phyloP scores from a whole-genome alignment of 306 rosid genomes.

The Casuarina cunninghamiana region DNA sequence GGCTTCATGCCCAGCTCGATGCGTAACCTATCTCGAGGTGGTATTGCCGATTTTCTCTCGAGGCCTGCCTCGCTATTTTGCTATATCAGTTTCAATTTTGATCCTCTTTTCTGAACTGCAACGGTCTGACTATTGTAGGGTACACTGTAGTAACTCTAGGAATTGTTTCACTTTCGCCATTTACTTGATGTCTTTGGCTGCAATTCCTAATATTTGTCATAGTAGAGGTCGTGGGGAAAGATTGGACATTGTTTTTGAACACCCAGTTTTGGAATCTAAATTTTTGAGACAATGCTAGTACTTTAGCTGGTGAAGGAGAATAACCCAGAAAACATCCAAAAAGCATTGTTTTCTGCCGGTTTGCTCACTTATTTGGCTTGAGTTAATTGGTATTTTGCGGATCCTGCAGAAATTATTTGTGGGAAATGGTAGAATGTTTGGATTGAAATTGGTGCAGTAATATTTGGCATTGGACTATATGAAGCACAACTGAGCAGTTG shows the following conservation, averaged over 20 bases:
- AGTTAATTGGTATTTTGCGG: conserved; percentile 55
- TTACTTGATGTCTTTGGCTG: conserved; percentile 36
- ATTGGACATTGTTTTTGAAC: conserved; percentile 54
- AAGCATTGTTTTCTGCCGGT: conserved; percentile 44
- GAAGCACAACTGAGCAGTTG: conserved; percentile 81
- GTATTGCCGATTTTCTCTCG: conserved; percentile 40
- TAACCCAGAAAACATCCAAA: conserved; percentile 49
- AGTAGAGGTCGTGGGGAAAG: conserved; percentile 40
- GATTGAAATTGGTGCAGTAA: conserved; percentile 71
- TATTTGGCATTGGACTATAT: conserved; percentile 60
- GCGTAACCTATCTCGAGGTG: conserved; percentile 38
- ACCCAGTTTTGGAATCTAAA: conserved; percentile 60
- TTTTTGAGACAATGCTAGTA: conserved; percentile 61
- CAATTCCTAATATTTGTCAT: conserved; percentile 46
- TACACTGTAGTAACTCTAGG: conserved; percentile 38
- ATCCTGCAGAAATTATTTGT: conserved; percentile 53
- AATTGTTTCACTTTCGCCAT: conserved; percentile 41
- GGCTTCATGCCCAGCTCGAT: conserved; percentile 45
- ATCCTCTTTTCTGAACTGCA: conserved; percentile 35
- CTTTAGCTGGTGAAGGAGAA: conserved; percentile 60
- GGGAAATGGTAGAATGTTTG: conserved; percentile 77
- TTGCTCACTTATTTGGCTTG: conserved; percentile 50
- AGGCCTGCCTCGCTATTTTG: conserved; percentile 32
- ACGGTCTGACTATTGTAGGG: conserved; percentile 43
- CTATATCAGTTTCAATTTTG: conserved; percentile 30